Evolutionary conservation across 257 asterid genomes (phyloP).

Genomic region (Capsicum baccatum): DNA sequence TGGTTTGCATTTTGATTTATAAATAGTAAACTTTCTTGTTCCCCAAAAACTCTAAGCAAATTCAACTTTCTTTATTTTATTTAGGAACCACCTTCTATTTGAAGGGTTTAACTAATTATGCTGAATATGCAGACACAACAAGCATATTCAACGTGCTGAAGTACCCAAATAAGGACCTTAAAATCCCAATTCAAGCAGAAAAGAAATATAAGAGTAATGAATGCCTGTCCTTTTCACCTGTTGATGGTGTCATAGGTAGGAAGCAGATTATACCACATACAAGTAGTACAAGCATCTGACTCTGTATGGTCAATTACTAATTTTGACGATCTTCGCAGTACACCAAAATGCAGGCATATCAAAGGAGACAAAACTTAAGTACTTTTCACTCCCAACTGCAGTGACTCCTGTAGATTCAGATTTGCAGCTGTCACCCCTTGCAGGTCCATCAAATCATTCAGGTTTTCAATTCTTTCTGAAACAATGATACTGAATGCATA

Average conservation of each 20-base stretch:
- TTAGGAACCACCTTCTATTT: background rate
- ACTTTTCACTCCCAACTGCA: slow-evolving; percentile 38
- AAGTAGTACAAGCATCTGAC: background rate
- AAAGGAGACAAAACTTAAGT: slow-evolving; percentile 37
- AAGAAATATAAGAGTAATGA: slow-evolving; percentile 41
- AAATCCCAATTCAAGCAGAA: slow-evolving; percentile 47
- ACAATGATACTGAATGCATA: background rate
- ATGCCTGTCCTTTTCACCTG: slow-evolving; percentile 47
- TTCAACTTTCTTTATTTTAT: slow-evolving; percentile 25
- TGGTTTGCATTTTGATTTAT: slow-evolving; percentile 31
- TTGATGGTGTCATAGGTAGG: slow-evolving; percentile 16
- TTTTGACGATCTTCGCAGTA: background rate
- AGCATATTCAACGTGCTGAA: slow-evolving; percentile 38
- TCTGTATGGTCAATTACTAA: background rate
- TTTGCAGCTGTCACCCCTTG: slow-evolving; percentile 39
- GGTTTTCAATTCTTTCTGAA: slow-evolving; percentile 44
- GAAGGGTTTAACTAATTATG: slow-evolving; percentile 19
- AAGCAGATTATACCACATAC: background rate
- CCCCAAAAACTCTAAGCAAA: background rate
- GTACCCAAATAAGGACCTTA: slow-evolving; percentile 35
- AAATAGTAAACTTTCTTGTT: slow-evolving; percentile 18
- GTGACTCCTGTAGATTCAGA: slow-evolving; percentile 48
- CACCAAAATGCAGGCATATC: slow-evolving; percentile 52
- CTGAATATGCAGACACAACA: slow-evolving; percentile 41
- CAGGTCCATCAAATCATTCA: slow-evolving; percentile 42